These are phyloP conservation scores for Tricholoma saponaceum DNA, from an alignment of 768 basidiomycete genomes.

Conservation along the genomic window DNA sequence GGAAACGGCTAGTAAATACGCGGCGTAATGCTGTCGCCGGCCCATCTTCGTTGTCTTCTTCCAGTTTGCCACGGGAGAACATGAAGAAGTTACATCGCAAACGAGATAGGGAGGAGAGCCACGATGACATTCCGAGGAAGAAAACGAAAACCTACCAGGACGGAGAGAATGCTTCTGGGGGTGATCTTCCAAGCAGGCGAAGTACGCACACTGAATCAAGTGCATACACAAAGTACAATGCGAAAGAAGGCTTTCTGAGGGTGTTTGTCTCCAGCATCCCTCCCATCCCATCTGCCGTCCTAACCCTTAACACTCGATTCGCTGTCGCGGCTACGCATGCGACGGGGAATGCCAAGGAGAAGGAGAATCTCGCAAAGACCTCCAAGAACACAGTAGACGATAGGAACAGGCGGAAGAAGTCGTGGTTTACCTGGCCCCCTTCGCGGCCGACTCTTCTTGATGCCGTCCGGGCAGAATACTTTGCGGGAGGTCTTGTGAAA, in stretches of 20 bases:
- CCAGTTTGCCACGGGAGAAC: not conserved
- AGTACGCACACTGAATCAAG: not conserved
- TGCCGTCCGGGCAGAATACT: not conserved
- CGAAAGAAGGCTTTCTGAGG: not conserved
- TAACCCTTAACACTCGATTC: not conserved
- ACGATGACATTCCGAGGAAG: not conserved
- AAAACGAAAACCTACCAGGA: not conserved
- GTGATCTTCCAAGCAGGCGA: not conserved
- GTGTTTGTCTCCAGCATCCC: not conserved
- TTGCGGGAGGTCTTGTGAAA: slow-evolving; percentile 3
- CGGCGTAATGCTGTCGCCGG: slow-evolving; percentile 1
- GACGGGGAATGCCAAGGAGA: not conserved
- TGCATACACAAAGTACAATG: not conserved
- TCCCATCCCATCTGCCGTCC: not conserved
- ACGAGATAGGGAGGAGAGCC: not conserved
- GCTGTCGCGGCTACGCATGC: not conserved
- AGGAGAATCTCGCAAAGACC: not conserved
- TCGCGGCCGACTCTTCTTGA: not conserved
- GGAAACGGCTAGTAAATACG: not conserved
- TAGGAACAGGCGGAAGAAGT: not conserved
- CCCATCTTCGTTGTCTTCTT: not conserved
- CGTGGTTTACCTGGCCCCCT: slow-evolving; percentile 7
- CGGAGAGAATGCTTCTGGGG: not conserved
- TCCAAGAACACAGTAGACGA: no score
- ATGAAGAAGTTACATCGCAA: not conserved